Percentiles rank a stretch among this genome's conserved stretches.
Conservation (phyloP, 1,139 yeast genomes). For the Nakaseomyces glabratus region DNA sequence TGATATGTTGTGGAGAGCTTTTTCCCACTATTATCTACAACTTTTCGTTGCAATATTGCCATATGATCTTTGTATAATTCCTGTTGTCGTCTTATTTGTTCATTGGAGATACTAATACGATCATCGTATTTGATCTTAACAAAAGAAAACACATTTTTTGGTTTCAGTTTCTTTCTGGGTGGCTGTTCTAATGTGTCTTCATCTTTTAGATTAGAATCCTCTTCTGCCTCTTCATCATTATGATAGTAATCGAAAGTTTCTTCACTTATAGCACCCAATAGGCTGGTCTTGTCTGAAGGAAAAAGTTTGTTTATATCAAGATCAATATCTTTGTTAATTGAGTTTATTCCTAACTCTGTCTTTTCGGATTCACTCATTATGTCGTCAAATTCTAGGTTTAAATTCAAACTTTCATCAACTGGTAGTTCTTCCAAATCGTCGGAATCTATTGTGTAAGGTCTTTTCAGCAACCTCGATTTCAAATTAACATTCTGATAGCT, state of each 20-base stretch:
- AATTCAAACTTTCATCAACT: constrained; percentile 24
- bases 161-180: constrained; percentile 10
- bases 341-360: constrained; percentile 10
- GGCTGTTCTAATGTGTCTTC: constrained; percentile 10
- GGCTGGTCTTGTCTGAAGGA: background rate
- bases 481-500: background rate
- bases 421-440: constrained; percentile 14
- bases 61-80: background rate
- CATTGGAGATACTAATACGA: constrained; percentile 4
- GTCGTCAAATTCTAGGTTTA: constrained; percentile 26
- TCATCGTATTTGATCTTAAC: constrained; percentile 9
- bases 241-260: background rate
- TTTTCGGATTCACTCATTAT: constrained; percentile 23
- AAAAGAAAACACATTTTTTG: constrained; percentile 1
- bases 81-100: background rate
- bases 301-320: constrained; percentile 7
- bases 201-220: constrained; percentile 9
- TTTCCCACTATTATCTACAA: no score
- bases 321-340: constrained; percentile 8
- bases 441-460: constrained; percentile 4
- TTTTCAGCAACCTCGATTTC: constrained; percentile 8
- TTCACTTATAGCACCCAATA: background rate
- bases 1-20: no score
- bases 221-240: constrained; percentile 4
- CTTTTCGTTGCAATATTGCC: background rate